Conservation (phyloP, 106 monocot genomes). For the Dendrobium huoshanense region DNA sequence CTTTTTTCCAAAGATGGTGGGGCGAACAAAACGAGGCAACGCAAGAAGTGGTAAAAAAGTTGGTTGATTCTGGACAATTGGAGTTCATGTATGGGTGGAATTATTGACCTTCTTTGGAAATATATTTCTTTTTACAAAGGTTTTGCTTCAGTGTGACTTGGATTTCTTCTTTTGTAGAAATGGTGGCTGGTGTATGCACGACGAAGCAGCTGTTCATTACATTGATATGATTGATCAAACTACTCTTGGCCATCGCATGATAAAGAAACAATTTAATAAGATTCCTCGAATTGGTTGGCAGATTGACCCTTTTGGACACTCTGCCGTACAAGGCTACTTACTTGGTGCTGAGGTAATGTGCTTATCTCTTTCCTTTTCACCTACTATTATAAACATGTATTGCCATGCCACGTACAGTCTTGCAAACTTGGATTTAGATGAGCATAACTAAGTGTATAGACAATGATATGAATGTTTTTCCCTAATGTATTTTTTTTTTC, state of each 20-base stretch:
- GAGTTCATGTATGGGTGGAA: slow-evolving; percentile 50
- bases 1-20: slow-evolving; percentile 79
- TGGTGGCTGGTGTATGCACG: slow-evolving; percentile 66
- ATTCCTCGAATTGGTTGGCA: slow-evolving; percentile 61
- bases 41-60: slow-evolving; percentile 24
- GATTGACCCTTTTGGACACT: slow-evolving; percentile 67
- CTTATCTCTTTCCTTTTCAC: background rate
- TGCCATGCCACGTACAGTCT: background rate
- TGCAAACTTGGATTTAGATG: background rate
- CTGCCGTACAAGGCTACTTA: slow-evolving; percentile 52
- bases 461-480: background rate
- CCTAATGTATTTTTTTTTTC: background rate
- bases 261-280: slow-evolving; percentile 48
- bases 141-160: background rate
- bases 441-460: background rate
- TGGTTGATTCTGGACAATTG: slow-evolving; percentile 55
- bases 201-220: slow-evolving; percentile 56
- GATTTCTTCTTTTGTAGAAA: slow-evolving; percentile 24
- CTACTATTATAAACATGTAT: background rate
- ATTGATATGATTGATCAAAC: slow-evolving; percentile 72
- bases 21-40: slow-evolving; percentile 32
- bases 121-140: background rate
- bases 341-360: slow-evolving; percentile 45
- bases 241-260: slow-evolving; percentile 54
- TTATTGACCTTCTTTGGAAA: background rate